Evolutionary conservation across 2,329 filamentous ascomycete genomes (phyloP), one percentile per base, ranked within the genome.

Genomic region (Botryotinia convoluta): DNA sequence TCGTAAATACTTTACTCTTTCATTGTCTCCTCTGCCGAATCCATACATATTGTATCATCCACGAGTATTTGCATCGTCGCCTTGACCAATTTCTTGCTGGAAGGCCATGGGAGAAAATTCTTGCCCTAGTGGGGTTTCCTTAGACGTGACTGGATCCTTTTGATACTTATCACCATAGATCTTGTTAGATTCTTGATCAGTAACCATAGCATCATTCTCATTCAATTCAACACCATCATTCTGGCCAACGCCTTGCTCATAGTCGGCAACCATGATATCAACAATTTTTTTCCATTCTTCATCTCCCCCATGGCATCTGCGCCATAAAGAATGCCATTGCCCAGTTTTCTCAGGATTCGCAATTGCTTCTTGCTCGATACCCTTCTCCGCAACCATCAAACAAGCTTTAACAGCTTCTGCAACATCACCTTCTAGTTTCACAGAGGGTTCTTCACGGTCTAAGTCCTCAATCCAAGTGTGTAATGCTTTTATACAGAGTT

Each of bases 391-490:
- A 12, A 89, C 79, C 4, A 81, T 75, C 48, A 92, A 82, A 78
- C 90, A 92, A 0, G 82, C 81, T 78, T 85, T 83, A n/a, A 92
- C 77, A 2, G 86, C 82, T 1, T 81, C 74, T 65, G 84, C 84
- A 8, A 92, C 76, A 1, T 80, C 74, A 1, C 83, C 85, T 14
- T 82, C 75, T 0, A 86, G 81, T 37, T 76, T 70, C 26, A 93
- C 84, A 0, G 83, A 82, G 1, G 86, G 86, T 0, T 84, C 75
- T 78, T 93, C 90, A 64, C 82, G 80, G 29, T 83, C 75, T 87
- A 93, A 90, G 78, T 91, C 88, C 3, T 85, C 84, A n/a, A 88
- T 84, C 78, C 86, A 87, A 74, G 83, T 85, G n/a, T 84, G 85
- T 75, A 88, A 81, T 35, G 83, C 85, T 74, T 84, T 83, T 71